Conservation (phyloP, 148 eudicot species). For the Fagopyrum tataricum region DNA sequence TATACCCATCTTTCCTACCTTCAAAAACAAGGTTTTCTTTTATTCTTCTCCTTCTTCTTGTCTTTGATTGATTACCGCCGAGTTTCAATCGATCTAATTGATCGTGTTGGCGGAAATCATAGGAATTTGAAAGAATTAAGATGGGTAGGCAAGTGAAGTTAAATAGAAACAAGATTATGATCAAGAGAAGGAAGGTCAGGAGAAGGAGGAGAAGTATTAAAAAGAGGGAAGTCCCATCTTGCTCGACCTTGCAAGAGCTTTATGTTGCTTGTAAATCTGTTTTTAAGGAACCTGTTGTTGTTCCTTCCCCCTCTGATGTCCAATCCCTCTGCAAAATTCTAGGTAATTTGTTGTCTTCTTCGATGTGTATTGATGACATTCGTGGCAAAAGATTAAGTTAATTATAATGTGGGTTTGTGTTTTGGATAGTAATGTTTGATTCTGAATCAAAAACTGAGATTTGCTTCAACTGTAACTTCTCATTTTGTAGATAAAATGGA, state of each 20-base stretch:
- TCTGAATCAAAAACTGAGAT: no score
- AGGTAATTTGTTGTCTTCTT: not conserved
- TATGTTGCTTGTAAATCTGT: not conserved
- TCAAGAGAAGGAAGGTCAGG: slow-evolving; percentile 1
- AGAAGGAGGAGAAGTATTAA: not conserved
- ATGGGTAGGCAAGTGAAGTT: slow-evolving; percentile 12
- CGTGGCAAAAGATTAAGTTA: no score
- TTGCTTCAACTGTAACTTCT: no score
- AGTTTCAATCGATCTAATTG: not conserved
- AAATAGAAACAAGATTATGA: not conserved
- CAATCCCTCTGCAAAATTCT: not conserved
- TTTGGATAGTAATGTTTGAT: no score
- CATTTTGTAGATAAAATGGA: slow-evolving; percentile 46
- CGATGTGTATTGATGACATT: not conserved
- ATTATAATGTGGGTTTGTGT: no score
- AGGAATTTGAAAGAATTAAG: not conserved
- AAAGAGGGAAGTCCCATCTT: not conserved
- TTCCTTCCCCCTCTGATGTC: not conserved
- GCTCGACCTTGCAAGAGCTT: not conserved
- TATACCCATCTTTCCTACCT: not conserved
- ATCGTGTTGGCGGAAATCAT: not conserved
- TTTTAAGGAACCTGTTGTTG: not conserved
- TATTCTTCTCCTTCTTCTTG: not conserved
- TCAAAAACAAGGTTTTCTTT: no score
- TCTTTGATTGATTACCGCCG: not conserved